These are phyloP conservation scores for Suillus weaverae DNA, from an alignment of 768 basidiomycete species.

Conservation along the genomic window DNA sequence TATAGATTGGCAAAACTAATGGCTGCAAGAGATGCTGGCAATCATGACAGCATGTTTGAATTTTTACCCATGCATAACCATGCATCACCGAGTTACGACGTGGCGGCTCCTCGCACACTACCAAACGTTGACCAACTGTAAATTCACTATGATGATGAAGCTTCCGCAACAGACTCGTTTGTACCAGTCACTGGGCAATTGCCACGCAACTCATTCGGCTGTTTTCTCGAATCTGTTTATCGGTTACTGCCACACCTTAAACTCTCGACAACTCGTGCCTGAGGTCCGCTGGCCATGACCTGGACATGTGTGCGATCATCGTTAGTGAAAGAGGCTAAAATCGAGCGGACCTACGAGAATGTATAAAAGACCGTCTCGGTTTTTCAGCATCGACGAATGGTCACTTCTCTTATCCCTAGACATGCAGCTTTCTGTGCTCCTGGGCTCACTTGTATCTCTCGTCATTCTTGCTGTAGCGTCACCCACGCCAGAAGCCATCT, in stretches of 20 bases:
- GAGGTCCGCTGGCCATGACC: neutral
- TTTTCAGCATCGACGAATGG: neutral
- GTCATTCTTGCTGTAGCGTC: neutral
- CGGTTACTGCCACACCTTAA: neutral
- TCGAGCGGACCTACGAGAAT: neutral
- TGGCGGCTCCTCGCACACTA: neutral
- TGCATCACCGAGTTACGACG: neutral
- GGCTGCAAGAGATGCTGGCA: neutral
- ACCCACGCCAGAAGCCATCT: neutral
- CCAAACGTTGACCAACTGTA: neutral
- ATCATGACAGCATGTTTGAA: neutral
- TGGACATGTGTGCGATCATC: neutral
- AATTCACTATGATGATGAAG: neutral
- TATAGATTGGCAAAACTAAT: neutral
- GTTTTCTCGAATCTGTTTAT: neutral
- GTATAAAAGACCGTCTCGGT: neutral
- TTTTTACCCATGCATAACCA: too few relatives aligned
- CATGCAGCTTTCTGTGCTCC: conserved; percentile 3
- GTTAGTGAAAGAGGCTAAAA: neutral
- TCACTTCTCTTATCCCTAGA: neutral
- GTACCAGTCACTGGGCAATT: neutral
- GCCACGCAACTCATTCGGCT: neutral
- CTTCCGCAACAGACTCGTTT: neutral
- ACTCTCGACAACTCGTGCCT: too few relatives aligned
- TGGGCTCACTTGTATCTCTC: neutral